These are phyloP conservation scores for Pueraria montana DNA, from an alignment of 306 rosid species.

Conservation along the genomic window DNA sequence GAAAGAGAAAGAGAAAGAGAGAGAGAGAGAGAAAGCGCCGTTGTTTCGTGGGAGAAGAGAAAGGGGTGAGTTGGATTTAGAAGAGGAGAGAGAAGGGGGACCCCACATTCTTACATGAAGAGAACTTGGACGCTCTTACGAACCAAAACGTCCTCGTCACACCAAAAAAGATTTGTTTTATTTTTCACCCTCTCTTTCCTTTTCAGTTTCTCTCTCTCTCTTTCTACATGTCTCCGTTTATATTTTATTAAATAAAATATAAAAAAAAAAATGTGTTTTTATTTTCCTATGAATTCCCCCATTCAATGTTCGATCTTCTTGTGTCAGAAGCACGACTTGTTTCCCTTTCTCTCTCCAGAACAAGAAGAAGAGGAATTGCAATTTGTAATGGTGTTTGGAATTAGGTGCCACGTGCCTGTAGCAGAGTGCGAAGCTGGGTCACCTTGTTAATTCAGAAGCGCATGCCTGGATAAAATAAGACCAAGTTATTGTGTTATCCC, in stretches of 20 bases:
- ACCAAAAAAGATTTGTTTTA: constrained; percentile 60
- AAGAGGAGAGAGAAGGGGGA: constrained; percentile 48
- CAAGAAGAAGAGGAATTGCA: background rate
- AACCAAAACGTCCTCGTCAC: constrained; percentile 73
- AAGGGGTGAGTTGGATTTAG: constrained; percentile 54
- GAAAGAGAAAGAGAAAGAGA: constrained; percentile 36
- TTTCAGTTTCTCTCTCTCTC: constrained; percentile 35
- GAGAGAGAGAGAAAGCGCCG: constrained; percentile 60
- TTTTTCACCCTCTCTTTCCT: constrained; percentile 33
- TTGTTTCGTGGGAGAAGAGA: constrained; percentile 64
- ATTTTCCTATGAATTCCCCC: constrained; percentile 33
- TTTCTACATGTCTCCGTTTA: constrained; percentile 1
- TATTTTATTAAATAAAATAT: background rate
- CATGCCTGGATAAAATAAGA: constrained; percentile 16
- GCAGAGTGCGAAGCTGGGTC: background rate
- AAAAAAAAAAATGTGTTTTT: too few relatives aligned
- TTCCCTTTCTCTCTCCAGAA: background rate
- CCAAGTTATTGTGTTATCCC: constrained; percentile 9
- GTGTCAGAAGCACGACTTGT: constrained; percentile 50
- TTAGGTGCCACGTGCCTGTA: constrained; percentile 41
- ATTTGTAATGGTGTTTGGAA: background rate
- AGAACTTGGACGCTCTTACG: constrained; percentile 95
- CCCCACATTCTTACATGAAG: constrained; percentile 83
- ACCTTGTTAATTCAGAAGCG: background rate
- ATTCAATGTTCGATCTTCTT: constrained; percentile 59